Conservation (phyloP, 73 alveolate species). For the Stentor coeruleus region DNA sequence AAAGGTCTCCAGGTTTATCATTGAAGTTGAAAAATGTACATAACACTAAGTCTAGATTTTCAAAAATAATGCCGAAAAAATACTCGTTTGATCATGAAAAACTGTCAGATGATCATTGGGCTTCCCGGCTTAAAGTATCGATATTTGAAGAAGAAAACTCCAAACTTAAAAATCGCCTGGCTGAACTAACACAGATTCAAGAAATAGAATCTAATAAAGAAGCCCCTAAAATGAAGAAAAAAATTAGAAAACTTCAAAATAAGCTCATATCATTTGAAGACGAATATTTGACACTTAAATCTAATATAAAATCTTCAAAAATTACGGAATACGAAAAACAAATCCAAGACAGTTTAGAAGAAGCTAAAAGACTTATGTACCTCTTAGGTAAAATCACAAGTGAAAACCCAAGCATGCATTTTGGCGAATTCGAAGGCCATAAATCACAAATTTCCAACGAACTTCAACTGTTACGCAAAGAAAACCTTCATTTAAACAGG, state of each 20-base stretch:
- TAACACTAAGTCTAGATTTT: neutral
- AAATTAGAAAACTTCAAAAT: neutral
- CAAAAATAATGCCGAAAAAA: neutral
- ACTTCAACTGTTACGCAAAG: neutral
- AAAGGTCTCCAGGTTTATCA: neutral
- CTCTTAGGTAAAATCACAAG: neutral
- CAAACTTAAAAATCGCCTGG: neutral
- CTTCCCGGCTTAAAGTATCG: too few species aligned
- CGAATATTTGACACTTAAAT: neutral
- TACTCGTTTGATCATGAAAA: neutral
- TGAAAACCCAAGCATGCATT: neutral
- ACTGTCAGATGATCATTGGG: neutral
- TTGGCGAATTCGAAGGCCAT: too few species aligned
- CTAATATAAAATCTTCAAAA: neutral
- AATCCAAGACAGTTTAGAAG: neutral
- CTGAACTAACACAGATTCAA: neutral
- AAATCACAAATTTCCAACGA: neutral
- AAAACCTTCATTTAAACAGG: neutral
- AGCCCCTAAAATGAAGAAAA: neutral
- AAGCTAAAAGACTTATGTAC: neutral
- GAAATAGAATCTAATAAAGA: neutral
- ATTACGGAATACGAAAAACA: neutral
- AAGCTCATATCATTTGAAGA: neutral
- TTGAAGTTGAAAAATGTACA: neutral
- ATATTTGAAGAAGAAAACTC: neutral